A percentile compares a stretch with the other conserved stretches of the same genome.
Conservation (phyloP, 495 filamentous ascomycete species). For the Penicillium flavigenum region DNA sequence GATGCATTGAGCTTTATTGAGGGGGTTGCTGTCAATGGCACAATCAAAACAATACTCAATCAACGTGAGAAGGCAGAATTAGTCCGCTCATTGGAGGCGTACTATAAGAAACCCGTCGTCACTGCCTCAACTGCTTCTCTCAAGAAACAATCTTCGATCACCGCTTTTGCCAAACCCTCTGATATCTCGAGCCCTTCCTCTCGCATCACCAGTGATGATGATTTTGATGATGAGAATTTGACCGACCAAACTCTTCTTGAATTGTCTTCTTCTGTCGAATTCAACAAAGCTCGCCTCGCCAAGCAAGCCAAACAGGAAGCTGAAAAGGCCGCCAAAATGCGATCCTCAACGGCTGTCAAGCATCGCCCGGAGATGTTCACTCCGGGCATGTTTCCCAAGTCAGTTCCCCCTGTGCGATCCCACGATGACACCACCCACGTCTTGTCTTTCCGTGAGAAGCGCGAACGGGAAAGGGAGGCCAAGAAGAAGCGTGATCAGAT, state of each 20-base stretch:
- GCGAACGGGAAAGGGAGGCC: slow-evolving; percentile 69
- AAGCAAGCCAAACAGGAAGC: slow-evolving; percentile 39
- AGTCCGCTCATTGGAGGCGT: slow-evolving; percentile 72
- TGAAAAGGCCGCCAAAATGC: slow-evolving; percentile 37
- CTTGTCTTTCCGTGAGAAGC: slow-evolving; percentile 63
- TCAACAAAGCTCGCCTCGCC: slow-evolving; percentile 45
- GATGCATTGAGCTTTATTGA: slow-evolving; percentile 61
- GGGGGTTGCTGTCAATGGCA: slow-evolving; percentile 55
- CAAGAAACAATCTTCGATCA: slow-evolving; percentile 66
- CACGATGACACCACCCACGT: slow-evolving; percentile 37
- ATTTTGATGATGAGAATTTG: slow-evolving; percentile 41
- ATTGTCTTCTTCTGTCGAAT: slow-evolving; percentile 49
- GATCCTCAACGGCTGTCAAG: slow-evolving; percentile 23
- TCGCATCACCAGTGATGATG: slow-evolving; percentile 39
- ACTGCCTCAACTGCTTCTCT: slow-evolving; percentile 47
- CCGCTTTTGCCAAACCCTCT: slow-evolving; percentile 56
- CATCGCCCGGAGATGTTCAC: slow-evolving; percentile 17
- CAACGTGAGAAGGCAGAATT: slow-evolving; percentile 79
- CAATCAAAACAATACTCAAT: slow-evolving; percentile 68
- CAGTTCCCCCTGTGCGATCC: slow-evolving; percentile 31
- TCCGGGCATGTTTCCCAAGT: slow-evolving; percentile 28
- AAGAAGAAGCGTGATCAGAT: slow-evolving; percentile 69
- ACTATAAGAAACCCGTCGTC: slow-evolving; percentile 58
- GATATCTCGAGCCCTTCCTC: slow-evolving; percentile 38
- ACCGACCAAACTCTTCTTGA: slow-evolving; percentile 45